Percentiles rank a stretch among this genome's conserved stretches.
These are phyloP conservation scores for Buxus sempervirens DNA, from an alignment of 164 flowering plant genomes.

Conservation along the genomic window DNA sequence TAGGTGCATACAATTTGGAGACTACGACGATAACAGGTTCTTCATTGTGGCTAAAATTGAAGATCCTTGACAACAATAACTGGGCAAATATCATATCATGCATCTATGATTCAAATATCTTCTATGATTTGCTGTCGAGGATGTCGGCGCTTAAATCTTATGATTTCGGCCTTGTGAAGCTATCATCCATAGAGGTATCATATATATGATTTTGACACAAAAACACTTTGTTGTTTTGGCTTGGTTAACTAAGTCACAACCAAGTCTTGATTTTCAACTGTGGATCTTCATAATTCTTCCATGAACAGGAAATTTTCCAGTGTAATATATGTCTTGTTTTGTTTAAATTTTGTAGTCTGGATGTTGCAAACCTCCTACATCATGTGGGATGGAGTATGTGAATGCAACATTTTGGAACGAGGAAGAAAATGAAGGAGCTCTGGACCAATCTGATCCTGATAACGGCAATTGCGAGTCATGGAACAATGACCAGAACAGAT, in stretches of 20 bases:
- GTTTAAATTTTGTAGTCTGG: constrained; percentile 22
- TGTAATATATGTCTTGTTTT: not conserved
- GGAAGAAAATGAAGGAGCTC: not conserved
- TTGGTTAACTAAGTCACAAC: not conserved
- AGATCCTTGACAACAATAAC: constrained; percentile 9
- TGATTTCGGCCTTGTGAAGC: constrained; percentile 21
- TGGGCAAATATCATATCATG: constrained; percentile 39
- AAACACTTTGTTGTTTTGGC: not conserved
- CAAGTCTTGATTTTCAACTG: too few relatives aligned
- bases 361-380: constrained; percentile 46
- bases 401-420: constrained; percentile 43
- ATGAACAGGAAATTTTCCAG: too few relatives aligned
- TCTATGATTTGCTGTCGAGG: constrained; percentile 24
- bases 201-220: too few relatives aligned
- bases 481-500: constrained; percentile 23
- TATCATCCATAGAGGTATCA: constrained; percentile 33
- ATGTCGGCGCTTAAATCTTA: constrained; percentile 9
- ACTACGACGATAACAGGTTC: constrained; percentile 26
- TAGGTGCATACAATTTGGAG: constrained; percentile 30
- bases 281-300: not conserved
- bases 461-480: constrained; percentile 34
- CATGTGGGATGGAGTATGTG: constrained; percentile 36
- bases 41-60: constrained; percentile 31
- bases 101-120: constrained; percentile 19
- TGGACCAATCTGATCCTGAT: not conserved